Conservation (phyloP, 495 filamentous ascomycete species). For the Tuber microsphaerosporum region DNA sequence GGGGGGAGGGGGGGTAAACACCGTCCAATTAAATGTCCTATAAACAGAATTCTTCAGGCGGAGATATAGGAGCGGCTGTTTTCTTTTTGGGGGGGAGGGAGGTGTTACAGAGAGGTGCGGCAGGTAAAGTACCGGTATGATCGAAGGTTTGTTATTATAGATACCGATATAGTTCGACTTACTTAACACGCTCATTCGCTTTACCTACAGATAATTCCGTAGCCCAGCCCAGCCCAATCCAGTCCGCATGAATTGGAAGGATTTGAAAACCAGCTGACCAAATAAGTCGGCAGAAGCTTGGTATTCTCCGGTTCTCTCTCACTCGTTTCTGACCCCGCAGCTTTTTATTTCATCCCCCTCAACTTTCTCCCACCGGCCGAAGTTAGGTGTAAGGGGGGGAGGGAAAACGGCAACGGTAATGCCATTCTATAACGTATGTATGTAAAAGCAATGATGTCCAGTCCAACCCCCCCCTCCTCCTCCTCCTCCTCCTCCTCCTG, state of each 20-base stretch:
- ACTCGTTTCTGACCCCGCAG: background rate
- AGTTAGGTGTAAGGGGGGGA: background rate
- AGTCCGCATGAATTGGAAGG: background rate
- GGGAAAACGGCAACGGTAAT: background rate
- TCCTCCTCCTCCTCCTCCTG: background rate
- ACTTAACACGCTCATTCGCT: background rate
- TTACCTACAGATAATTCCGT: background rate
- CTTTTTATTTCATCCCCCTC: too few relatives aligned
- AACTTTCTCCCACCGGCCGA: background rate
- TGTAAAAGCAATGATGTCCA: background rate
- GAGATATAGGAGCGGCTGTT: background rate
- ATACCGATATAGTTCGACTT: background rate
- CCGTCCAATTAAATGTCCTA: background rate
- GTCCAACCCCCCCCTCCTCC: background rate
- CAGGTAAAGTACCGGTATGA: background rate
- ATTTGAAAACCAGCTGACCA: background rate
- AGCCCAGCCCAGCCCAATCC: background rate
- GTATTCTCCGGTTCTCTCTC: background rate
- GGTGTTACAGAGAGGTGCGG: background rate
- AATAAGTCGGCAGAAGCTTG: background rate
- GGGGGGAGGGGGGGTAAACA: background rate
- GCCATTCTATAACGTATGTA: background rate
- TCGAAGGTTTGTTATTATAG: background rate
- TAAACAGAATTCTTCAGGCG: background rate
- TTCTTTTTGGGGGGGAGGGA: too few relatives aligned